Evolutionary conservation across 768 basidiomycete species (phyloP), one percentile per base, ranked within the genome.

Genomic region (Podaxis sp.): DNA sequence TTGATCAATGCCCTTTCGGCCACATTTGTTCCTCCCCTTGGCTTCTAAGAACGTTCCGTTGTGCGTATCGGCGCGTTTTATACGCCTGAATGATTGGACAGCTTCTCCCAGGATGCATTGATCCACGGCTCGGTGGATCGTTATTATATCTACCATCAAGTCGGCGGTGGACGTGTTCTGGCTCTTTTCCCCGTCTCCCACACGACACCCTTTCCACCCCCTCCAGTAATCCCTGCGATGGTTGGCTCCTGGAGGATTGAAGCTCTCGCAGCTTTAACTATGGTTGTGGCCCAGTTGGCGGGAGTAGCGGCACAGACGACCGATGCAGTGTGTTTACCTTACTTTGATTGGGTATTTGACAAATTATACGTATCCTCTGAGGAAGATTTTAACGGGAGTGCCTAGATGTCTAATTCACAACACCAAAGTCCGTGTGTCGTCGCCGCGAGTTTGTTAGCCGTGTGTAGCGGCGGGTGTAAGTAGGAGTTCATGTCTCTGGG

Each of bases 351-450:
- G 79, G 80, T 79, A 46, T 29, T 24, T 37, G 71, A 69, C 24
- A 11, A 33, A 4, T 43, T 50, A 3, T 59, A 55, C 40, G 5
- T 51, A 9, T 54, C 2, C 6, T 8, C 33, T 51, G 6, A 29
- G 17, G 56, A 22, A 52, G 25, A 25, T 55, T 53, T 57, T 52
- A 54, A 8, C 58, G 55, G 36, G 9, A 40, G 19, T 36, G n/a
- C 43, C 17, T 43, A 80, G 79, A 75, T 76, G 37, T 75, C 68
- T 47, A 85, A 85, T 61, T 81, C 80, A 24, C 74, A 76, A 55
- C 70, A 70, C 49, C 77, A 84, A 63, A 80, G 71, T n/a, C 81
- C 83, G 22, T 85, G 83, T 64, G 51, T 75, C 15, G 70, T 85
- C 22, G 71, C 81, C 13, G 76, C 82, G 1, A 77, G 76, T 43